Conservation (phyloP, 2,329 filamentous ascomycete species). For the Pseudofabraea citricarpa region DNA sequence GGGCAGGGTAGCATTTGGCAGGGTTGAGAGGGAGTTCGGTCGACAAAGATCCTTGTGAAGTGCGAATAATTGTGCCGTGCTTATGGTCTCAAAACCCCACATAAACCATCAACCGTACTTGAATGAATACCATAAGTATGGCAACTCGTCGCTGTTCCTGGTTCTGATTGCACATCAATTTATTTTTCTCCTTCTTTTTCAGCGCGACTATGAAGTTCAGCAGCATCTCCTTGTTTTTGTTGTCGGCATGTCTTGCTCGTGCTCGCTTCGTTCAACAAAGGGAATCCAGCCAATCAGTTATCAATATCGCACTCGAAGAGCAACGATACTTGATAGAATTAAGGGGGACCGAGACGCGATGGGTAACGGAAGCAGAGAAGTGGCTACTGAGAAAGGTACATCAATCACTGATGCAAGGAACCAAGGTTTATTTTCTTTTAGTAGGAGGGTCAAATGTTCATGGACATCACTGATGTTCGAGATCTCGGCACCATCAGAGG, state of each 20-base stretch:
- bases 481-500: slow-evolving; percentile 49
- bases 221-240: slow-evolving; percentile 40
- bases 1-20: no score
- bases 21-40: no score
- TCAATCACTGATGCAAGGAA: slow-evolving; percentile 6
- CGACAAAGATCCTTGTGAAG: no score
- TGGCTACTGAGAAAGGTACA: slow-evolving; percentile 78
- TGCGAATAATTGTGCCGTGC: background rate
- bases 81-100: background rate
- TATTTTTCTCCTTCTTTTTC: background rate
- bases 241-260: slow-evolving; percentile 43
- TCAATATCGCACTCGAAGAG: slow-evolving; percentile 31
- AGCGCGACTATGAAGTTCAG: slow-evolving; percentile 42
- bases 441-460: slow-evolving; percentile 77
- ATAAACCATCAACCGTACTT: background rate
- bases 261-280: slow-evolving; percentile 48
- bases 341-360: slow-evolving; percentile 69
- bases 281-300: slow-evolving; percentile 42
- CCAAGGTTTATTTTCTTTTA: background rate
- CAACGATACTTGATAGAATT: slow-evolving; percentile 71
- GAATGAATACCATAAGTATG: background rate
- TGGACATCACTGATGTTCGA: slow-evolving; percentile 78
- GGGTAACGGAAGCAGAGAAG: slow-evolving; percentile 90
- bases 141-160: background rate
- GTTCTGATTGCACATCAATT: background rate